A percentile compares a stretch with the other conserved stretches of the same genome.
These are phyloP conservation scores for Karstenula rhodostoma DNA, from an alignment of 2,329 filamentous ascomycete species.

Conservation along the genomic window DNA sequence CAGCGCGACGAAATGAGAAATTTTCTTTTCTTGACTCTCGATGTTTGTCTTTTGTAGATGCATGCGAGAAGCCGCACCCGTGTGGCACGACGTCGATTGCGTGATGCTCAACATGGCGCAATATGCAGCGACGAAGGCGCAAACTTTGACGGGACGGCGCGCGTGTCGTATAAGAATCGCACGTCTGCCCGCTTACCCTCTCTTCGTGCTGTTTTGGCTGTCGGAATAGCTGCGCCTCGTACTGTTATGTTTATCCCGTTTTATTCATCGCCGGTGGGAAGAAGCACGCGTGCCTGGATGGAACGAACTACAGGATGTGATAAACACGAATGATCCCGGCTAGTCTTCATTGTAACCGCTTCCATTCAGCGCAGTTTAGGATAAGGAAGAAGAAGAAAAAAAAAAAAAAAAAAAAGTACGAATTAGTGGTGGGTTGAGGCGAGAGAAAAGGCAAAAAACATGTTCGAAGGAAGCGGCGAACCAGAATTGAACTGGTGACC, in stretches of 20 bases:
- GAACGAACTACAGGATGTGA: too few relatives aligned
- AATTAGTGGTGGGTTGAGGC: background rate
- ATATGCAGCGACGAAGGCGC: conserved; percentile 4
- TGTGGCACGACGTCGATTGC: conserved; percentile 2
- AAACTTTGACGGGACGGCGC: background rate
- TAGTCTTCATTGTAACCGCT: too few relatives aligned
- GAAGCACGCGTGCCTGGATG: too few relatives aligned
- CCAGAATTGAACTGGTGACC: conserved; percentile 21
- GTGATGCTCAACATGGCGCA: conserved; percentile 1
- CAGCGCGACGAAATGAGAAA: background rate
- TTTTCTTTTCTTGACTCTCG: background rate
- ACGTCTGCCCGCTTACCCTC: background rate
- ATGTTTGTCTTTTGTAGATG: too few relatives aligned
- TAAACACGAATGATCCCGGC: too few relatives aligned
- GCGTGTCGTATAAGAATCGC: background rate
- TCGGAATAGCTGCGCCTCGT: too few relatives aligned
- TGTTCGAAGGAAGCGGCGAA: conserved; percentile 14
- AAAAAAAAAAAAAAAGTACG: conserved; percentile 3
- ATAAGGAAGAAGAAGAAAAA: background rate
- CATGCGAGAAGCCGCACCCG: background rate
- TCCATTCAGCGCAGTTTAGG: too few relatives aligned
- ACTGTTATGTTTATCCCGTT: too few relatives aligned
- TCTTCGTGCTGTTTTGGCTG: too few relatives aligned
- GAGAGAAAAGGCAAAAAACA: background rate
- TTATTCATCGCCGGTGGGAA: too few relatives aligned